Conservation (phyloP, 495 filamentous ascomycete genomes). For the Aspergillus steynii region DNA sequence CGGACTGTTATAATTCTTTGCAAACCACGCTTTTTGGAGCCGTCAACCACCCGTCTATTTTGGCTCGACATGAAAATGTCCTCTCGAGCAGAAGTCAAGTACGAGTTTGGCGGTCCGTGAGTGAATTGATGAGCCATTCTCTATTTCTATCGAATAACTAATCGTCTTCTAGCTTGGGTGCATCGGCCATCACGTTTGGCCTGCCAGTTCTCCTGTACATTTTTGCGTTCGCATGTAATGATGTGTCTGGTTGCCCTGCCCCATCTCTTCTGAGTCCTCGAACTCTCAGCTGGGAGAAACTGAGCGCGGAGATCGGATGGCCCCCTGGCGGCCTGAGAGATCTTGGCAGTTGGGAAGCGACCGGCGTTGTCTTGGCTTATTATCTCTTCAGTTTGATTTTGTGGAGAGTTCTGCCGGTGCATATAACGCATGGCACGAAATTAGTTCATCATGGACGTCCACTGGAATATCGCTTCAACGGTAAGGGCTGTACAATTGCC, state of each 20-base stretch:
- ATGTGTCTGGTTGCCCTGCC: constrained; percentile 76
- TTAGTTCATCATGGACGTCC: constrained; percentile 65
- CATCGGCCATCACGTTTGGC: constrained; percentile 63
- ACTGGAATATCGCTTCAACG: constrained; percentile 79
- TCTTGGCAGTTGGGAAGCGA: constrained; percentile 51
- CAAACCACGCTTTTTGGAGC: too few relatives aligned
- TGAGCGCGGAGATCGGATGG: constrained; percentile 72
- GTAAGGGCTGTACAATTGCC: constrained; percentile 40
- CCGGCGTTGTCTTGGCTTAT: constrained; percentile 63
- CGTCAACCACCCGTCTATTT: too few relatives aligned
- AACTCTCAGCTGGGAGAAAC: constrained; percentile 59
- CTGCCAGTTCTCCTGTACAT: constrained; percentile 71
- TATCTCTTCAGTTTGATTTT: constrained; percentile 68
- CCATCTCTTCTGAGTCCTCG: constrained; percentile 69
- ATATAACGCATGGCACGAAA: constrained; percentile 62
- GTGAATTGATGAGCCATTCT: not conserved
- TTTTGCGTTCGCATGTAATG: constrained; percentile 78
- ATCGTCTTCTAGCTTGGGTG: constrained; percentile 57
- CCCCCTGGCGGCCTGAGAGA: constrained; percentile 57
- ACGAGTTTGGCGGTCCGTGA: constrained; percentile 12
- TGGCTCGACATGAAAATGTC: not conserved
- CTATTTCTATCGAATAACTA: not conserved
- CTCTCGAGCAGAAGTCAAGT: not conserved
- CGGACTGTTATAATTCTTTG: too few relatives aligned
- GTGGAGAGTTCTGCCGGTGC: constrained; percentile 68